Conservation (phyloP, 2,329 filamentous ascomycete species). For the Pseudogymnoascus sp. region DNA sequence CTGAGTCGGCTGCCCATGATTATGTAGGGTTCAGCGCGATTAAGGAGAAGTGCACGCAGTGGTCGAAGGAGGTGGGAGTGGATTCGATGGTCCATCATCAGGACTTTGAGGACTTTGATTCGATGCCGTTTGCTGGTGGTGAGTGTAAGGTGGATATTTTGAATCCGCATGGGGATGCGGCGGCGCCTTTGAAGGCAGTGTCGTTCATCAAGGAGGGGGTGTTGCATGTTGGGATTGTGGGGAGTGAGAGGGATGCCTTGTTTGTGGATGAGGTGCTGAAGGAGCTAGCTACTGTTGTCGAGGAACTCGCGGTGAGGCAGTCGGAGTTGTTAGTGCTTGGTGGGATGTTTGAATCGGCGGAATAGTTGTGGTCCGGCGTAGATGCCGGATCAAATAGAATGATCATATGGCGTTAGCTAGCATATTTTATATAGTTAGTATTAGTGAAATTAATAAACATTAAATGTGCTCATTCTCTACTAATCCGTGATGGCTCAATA, state of each 20-base stretch:
- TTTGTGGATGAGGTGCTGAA: slow-evolving; percentile 32
- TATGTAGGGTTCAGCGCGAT: slow-evolving; percentile 31
- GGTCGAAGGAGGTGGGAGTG: slow-evolving; percentile 24
- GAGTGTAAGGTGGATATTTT: slow-evolving; percentile 27
- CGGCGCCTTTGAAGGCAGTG: slow-evolving; percentile 38
- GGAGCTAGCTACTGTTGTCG: slow-evolving; percentile 23
- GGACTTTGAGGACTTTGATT: slow-evolving; percentile 36
- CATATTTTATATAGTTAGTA: neutral
- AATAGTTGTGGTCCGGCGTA: neutral
- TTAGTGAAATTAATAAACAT: neutral
- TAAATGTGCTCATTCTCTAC: neutral
- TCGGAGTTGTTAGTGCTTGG: slow-evolving; percentile 14
- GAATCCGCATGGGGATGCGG: slow-evolving; percentile 34
- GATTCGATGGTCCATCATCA: slow-evolving; percentile 34
- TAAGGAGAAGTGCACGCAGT: slow-evolving; percentile 29
- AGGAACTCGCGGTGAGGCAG: slow-evolving; percentile 14
- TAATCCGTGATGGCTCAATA: neutral
- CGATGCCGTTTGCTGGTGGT: slow-evolving; percentile 33
- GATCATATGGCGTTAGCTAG: neutral
- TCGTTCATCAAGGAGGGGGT: slow-evolving; percentile 36
- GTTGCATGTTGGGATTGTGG: slow-evolving; percentile 38
- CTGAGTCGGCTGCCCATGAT: slow-evolving; percentile 28
- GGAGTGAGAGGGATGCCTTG: slow-evolving; percentile 33
- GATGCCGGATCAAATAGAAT: neutral
- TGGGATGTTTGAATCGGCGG: slow-evolving; percentile 8